phyloP scores from a whole-genome alignment of 108 stramenopile genomes.

The Nitzschia palea region DNA sequence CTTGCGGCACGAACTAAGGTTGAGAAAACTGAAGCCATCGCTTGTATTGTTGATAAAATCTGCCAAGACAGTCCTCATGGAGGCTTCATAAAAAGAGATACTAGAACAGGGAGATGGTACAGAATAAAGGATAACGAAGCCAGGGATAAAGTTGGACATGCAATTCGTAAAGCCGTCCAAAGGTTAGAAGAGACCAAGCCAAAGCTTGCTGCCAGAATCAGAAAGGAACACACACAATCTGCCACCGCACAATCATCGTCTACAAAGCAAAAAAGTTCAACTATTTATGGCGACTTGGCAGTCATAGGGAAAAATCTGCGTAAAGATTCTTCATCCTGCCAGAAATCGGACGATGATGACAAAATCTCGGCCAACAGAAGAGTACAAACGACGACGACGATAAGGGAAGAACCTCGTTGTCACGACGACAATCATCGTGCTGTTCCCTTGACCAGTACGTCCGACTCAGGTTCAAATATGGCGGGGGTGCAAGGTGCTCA shows the following conservation, averaged over 20 bases:
- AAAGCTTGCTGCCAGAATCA: slow-evolving; percentile 8
- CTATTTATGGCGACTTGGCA: background rate
- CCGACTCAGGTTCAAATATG: too few relatives aligned
- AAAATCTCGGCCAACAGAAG: too few relatives aligned
- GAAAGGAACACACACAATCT: background rate
- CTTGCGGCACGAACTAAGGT: slow-evolving; percentile 5
- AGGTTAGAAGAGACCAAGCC: slow-evolving; percentile 19
- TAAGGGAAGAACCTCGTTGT: too few relatives aligned
- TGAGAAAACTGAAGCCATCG: slow-evolving; percentile 14
- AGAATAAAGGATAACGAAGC: slow-evolving; percentile 21
- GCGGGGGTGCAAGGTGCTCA: too few relatives aligned
- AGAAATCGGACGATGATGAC: too few relatives aligned
- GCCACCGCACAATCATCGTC: background rate
- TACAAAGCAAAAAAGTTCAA: background rate
- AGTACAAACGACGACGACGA: too few relatives aligned
- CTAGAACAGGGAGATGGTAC: slow-evolving; percentile 7
- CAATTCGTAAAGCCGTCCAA: slow-evolving; percentile 21
- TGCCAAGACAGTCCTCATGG: background rate
- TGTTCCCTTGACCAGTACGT: too few relatives aligned
- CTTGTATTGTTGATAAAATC: slow-evolving; percentile 1
- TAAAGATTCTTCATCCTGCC: too few relatives aligned
- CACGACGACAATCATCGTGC: too few relatives aligned
- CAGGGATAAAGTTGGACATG: slow-evolving; percentile 24
- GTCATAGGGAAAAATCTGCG: too few relatives aligned
- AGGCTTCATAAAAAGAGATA: slow-evolving; percentile 16